A percentile compares a stretch with the other conserved stretches of the same genome.
Evolutionary conservation across 345 rosid species (phyloP).

Genomic region (Dimocarpus longan): DNA sequence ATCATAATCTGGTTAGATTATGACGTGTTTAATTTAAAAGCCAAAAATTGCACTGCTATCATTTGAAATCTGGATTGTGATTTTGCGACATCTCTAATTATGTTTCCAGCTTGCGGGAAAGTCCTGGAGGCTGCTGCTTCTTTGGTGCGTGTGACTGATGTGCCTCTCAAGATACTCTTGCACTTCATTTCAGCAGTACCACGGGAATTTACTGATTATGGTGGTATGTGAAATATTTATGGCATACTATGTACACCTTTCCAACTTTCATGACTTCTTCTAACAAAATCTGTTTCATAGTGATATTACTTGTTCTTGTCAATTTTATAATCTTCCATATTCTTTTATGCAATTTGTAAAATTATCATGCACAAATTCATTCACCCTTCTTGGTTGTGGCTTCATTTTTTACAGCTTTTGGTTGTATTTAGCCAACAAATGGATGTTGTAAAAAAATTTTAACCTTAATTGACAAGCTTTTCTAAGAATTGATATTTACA

Average conservation of each 20-base stretch:
- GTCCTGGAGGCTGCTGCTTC: conserved; percentile 67
- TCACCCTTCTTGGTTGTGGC: not conserved
- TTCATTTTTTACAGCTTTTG: not conserved
- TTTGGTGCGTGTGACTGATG: conserved; percentile 46
- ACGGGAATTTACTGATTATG: conserved; percentile 72
- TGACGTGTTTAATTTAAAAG: conserved; percentile 12
- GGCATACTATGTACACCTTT: not conserved
- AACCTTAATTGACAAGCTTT: not conserved
- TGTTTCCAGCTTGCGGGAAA: conserved; percentile 61
- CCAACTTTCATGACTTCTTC: not conserved
- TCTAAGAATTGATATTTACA: not conserved
- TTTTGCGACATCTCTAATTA: conserved; percentile 19
- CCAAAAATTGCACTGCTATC: conserved; percentile 8
- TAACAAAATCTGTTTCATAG: not conserved
- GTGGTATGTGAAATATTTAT: conserved; percentile 54
- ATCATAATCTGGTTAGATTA: conserved; percentile 30
- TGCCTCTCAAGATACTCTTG: conserved; percentile 71
- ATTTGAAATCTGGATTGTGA: conserved; percentile 4
- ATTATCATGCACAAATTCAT: not conserved
- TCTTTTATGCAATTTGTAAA: not conserved
- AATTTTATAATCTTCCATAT: not conserved
- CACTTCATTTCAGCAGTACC: conserved; percentile 79
- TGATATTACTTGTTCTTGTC: not conserved
- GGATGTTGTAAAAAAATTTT: not conserved
- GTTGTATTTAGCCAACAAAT: not conserved